A percentile compares a stretch with the other conserved stretches of the same genome.
Conservation (phyloP, 1,284 basidiomycete genomes). For the Singerocomus inundabilis region DNA sequence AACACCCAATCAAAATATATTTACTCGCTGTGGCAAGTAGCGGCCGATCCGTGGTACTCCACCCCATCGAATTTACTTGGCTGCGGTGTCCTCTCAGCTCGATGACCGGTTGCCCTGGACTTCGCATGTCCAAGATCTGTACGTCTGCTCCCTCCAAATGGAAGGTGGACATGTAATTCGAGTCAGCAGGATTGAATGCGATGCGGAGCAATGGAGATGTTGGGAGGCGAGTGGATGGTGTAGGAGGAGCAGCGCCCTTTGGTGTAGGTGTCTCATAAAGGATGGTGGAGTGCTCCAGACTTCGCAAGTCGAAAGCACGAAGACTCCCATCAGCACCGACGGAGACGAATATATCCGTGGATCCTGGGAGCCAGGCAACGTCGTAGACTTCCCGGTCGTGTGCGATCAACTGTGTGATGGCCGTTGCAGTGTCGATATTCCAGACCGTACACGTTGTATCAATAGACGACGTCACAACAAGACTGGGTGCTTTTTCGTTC, state of each 20-base stretch:
- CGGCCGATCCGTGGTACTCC: constrained; percentile 81
- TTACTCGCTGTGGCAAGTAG: constrained; percentile 82
- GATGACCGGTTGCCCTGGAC: constrained; percentile 89
- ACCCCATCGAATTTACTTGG: constrained; percentile 81
- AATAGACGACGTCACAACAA: constrained; percentile 94
- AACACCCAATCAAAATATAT: constrained; percentile 19
- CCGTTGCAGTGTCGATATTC: constrained; percentile 96
- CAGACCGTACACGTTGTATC: constrained; percentile 96
- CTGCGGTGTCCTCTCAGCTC: constrained; percentile 81
- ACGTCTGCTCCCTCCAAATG: constrained; percentile 86
- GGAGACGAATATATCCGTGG: constrained; percentile 96
- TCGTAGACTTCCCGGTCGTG: constrained; percentile 99
- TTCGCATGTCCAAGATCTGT: constrained; percentile 92
- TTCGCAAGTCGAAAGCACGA: constrained; percentile 94
- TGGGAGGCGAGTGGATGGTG: constrained; percentile 61
- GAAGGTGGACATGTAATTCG: constrained; percentile 92
- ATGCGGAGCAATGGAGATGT: constrained; percentile 82
- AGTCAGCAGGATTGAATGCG: constrained; percentile 83
- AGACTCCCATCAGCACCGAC: constrained; percentile 97
- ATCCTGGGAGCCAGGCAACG: constrained; percentile 98
- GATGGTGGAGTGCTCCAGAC: constrained; percentile 97
- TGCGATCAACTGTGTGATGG: constrained; percentile 95
- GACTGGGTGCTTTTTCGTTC: constrained; percentile 86
- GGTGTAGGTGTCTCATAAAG: constrained; percentile 92
- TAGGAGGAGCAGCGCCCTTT: constrained; percentile 61